These are phyloP conservation scores for Nymphaea thermarum DNA, from an alignment of 164 flowering plant genomes.

Conservation along the genomic window DNA sequence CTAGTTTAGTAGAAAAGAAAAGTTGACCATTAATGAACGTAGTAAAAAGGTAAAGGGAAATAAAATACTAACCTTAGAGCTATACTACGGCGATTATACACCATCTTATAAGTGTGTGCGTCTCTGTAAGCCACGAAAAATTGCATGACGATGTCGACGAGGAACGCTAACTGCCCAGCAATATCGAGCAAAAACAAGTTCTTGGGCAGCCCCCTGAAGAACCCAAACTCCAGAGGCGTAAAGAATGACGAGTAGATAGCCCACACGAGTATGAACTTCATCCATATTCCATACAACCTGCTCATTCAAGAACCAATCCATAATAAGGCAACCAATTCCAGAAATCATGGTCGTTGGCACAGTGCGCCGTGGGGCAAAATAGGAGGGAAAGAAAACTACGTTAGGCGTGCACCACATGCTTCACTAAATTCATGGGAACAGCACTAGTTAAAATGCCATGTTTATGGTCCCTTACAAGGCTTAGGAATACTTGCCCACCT, in stretches of 20 bases:
- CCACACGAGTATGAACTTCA: constrained; percentile 62
- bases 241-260: constrained; percentile 88
- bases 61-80: constrained; percentile 44
- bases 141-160: constrained; percentile 55
- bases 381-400: neutral
- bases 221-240: constrained; percentile 94
- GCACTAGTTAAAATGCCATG: too few species aligned
- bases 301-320: constrained; percentile 5
- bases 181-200: constrained; percentile 61
- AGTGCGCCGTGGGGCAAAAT: neutral
- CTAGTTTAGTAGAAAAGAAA: neutral
- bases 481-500: too few species aligned
- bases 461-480: too few species aligned
- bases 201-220: constrained; percentile 80
- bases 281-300: constrained; percentile 83
- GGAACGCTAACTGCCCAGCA: constrained; percentile 66
- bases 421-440: too few species aligned
- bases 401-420: neutral
- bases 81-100: constrained; percentile 43
- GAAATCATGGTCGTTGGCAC: neutral
- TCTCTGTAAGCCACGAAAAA: constrained; percentile 76
- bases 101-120: constrained; percentile 57
- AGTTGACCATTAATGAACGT: neutral
- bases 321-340: neutral
- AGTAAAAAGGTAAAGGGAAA: neutral